A percentile compares a stretch with the other conserved stretches of the same genome.
Evolutionary conservation across 345 rosid genomes (phyloP).

Genomic region (Sonneratia caseolaris): DNA sequence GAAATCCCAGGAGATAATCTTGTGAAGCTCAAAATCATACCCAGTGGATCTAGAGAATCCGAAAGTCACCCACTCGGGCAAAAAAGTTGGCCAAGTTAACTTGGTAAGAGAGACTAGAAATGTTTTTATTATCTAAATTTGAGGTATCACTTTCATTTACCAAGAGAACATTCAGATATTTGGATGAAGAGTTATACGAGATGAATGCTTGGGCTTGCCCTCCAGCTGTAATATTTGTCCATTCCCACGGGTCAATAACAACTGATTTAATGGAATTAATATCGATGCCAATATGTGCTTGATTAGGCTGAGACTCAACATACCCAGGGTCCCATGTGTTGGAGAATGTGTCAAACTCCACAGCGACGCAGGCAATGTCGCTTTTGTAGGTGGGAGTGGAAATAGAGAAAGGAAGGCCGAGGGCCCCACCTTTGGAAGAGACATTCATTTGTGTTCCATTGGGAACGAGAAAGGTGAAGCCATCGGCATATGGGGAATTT

Average conservation of each 20-base stretch:
- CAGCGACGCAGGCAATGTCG: slow-evolving; percentile 8
- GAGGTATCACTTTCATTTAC: neutral
- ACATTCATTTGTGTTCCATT: neutral
- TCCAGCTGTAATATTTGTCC: neutral
- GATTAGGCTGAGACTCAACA: no score
- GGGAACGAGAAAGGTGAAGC: slow-evolving; percentile 2
- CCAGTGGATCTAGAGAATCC: slow-evolving; percentile 21
- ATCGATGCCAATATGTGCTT: slow-evolving; percentile 1
- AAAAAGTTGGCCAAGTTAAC: neutral
- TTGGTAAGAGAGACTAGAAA: neutral
- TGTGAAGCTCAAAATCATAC: neutral
- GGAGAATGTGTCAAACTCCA: slow-evolving; percentile 12
- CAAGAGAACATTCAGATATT: neutral
- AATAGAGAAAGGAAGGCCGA: slow-evolving; percentile 8
- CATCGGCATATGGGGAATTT: neutral
- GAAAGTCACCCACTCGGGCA: slow-evolving; percentile 10
- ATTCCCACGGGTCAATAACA: neutral
- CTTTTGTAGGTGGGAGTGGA: neutral
- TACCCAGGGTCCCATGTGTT: neutral
- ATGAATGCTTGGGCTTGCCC: neutral
- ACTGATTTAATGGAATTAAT: slow-evolving; percentile 3
- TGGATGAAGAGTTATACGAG: neutral
- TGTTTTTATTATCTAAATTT: neutral
- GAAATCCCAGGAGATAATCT: slow-evolving; percentile 12
- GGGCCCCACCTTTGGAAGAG: neutral